Base-by-base conservation (phyloP, 306 rosid genomes). In the Vigna hirtella region DNA sequence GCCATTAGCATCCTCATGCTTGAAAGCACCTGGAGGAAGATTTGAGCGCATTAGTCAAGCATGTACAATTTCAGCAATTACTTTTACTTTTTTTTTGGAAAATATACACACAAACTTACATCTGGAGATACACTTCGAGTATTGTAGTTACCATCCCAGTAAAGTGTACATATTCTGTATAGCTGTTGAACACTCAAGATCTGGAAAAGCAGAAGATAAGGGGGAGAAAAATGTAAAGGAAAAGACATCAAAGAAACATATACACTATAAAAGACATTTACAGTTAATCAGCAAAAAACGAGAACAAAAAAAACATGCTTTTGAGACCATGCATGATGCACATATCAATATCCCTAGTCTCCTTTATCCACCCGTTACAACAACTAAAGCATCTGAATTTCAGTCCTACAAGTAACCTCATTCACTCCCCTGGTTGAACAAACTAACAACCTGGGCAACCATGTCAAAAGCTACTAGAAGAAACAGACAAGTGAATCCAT, bases 111-210 rank as follows among this genome's bases (percentile, higher is more conserved):
- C 9, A 55, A 75, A 80, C 97, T 84, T 86, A 92, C 98, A 82
- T 86, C 91, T 15, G 96, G 89, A 59, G 98, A 90, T 49, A 94
- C 98, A 13, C 97, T 94, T 84, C 91, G 90, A 42, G 98, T 94
- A 78, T 92, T 92, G 65, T 94, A 94, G 82, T 88, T 92, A 73
- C 73, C 98, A 42, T 94, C 98, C 93, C 96, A 92, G 81, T 94
- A 94, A 58, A 94, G 93, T 32, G 94, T 85, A 61, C 98, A 94
- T 81, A 94, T 94, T 89, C 97, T 90, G 57, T 91, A 94, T 66
- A 94, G 92, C 77, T 94, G 98, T 84, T 94, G 98, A 79, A 94
- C 93, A 81, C 96, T 90, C 76, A 94, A 79, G 81, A 94, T 85
- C 98, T 94, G 89, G 52, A 78, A 38, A 84, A 82, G 61, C 78